These are phyloP conservation scores for Hibiscus tridactylites DNA, from an alignment of 345 rosid species.

Conservation along the genomic window DNA sequence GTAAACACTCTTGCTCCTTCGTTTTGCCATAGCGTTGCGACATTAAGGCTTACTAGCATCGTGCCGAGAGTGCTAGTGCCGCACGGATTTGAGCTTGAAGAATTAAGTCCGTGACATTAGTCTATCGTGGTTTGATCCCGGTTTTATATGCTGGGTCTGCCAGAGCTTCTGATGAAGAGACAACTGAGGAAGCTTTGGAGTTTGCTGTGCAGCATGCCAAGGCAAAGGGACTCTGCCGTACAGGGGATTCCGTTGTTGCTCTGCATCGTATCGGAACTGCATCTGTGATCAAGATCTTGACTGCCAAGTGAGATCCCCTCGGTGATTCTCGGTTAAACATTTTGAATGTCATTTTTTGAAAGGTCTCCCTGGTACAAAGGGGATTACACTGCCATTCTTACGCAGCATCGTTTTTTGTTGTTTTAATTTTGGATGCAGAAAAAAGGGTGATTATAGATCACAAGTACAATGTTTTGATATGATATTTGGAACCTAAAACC, in stretches of 20 bases:
- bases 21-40: too few relatives aligned
- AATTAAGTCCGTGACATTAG: too few relatives aligned
- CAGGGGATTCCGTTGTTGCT: conserved; percentile 83
- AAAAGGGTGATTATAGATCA: neutral
- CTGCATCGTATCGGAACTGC: conserved; percentile 87
- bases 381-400: neutral
- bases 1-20: too few relatives aligned
- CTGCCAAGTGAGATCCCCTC: conserved; percentile 38
- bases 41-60: too few relatives aligned
- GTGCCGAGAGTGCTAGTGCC: too few relatives aligned
- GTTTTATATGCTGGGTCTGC: conserved; percentile 85
- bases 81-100: too few relatives aligned
- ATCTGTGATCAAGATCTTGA: conserved; percentile 87
- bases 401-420: neutral
- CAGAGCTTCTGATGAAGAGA: conserved; percentile 76
- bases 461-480: neutral
- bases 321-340: neutral
- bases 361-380: neutral
- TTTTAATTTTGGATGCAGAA: neutral
- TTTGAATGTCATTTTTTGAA: neutral
- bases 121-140: conserved; percentile 78
- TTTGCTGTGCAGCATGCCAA: conserved; percentile 67
- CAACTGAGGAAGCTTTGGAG: conserved; percentile 88
- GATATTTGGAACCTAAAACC: too few relatives aligned
- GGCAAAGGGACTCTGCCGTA: conserved; percentile 59